Base-by-base conservation (phyloP, 208 protist species). In the Leishmania major region DNA sequence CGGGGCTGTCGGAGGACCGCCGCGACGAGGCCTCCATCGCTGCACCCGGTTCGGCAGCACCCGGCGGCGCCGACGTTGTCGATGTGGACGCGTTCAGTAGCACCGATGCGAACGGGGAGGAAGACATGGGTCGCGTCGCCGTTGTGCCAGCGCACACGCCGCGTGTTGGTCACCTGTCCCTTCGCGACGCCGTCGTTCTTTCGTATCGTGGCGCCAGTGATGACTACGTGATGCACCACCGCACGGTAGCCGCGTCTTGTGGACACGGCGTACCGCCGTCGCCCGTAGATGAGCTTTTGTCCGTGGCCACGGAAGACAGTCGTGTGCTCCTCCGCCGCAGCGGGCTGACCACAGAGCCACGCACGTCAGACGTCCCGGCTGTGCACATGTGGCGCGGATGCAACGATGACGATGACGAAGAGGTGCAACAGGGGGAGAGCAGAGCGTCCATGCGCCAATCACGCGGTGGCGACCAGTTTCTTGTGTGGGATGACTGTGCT, bases 161-260 rank as follows among this genome's bases (percentile, higher is more conserved):
- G 53, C 75, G 49, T 8, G 47, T 28, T 8, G 57, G 45, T 0
- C 55, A 59, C 35, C 17, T 60, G 17, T 43, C 62, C 35, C 31
- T 82, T 28, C 82, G 82, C 22, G 82, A 86, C 77, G 49, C 82
- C 3, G 78, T 82, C 1, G 73, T 86, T 45, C 74, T 86, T 53
- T 79, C 73, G 10, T 86, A 86, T 43, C 60, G 73, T 5, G 51
- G 62, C 31, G 49, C 37, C n/a, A 80, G 77, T n/a, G 77, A 80
- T 69, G 77, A 80, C 37, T 66, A 66, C 22, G 66, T 37, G 22
- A 57, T n/a, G 51, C 45, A 59, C 78, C 19, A 40, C 28, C 45
- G 28, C 64, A 47, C 45, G 15, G 53, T 31, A 22, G n/a, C 31
- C 55, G 17, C 45, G 55, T 51, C 70, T 25, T 19, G 11, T 62